Evolutionary conservation across 345 rosid genomes (phyloP), one percentile per base, ranked within the genome.

Genomic region (Acer campestre): DNA sequence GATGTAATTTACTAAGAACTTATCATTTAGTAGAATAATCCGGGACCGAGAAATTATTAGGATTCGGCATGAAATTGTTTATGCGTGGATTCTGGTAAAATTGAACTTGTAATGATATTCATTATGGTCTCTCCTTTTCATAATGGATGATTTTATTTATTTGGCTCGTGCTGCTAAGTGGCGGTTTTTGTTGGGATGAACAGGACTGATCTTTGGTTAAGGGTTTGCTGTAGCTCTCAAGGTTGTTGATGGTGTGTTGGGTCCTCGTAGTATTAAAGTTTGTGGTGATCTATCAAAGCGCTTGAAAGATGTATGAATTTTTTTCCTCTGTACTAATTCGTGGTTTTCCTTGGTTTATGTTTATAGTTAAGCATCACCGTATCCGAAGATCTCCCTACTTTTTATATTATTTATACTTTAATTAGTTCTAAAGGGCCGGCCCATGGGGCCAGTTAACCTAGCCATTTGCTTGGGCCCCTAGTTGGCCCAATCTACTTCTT

Each of bases 191-290:
- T 25, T 2, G 25, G 46, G 9, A 68, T 31, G 11, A 23, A 40
- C 74, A 82, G 93, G 90, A 5, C 53, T 86, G 80, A 87, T 83
- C 25, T 81, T 80, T 63, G 90, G 91, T 35, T 75, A 79, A 38
- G 88, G 88, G 42, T 84, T 40, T 70, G 83, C 85, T 1, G 70
- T 88, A n/a, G 90, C 89, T 65, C 86, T 79, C 82, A 81, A 88
- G 70, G 91, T 87, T 70, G 83, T 73, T 13, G 89, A 86, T 82
- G 82, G 85, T 4, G 69, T 84, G 29, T 4, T 88, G 79, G 90
- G 91, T 20, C 93, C 89, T 64, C 88, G 85, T 8, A 83, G 77
- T 46, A 63, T 81, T 73, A 80, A 86, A 79, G 81, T 86, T 9
- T 88, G 89, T 78, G 64, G 64, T 63, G 75, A 78, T 75, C 91